These are phyloP conservation scores for Aspergillus persii DNA, from an alignment of 2,329 filamentous ascomycete genomes.

Conservation along the genomic window DNA sequence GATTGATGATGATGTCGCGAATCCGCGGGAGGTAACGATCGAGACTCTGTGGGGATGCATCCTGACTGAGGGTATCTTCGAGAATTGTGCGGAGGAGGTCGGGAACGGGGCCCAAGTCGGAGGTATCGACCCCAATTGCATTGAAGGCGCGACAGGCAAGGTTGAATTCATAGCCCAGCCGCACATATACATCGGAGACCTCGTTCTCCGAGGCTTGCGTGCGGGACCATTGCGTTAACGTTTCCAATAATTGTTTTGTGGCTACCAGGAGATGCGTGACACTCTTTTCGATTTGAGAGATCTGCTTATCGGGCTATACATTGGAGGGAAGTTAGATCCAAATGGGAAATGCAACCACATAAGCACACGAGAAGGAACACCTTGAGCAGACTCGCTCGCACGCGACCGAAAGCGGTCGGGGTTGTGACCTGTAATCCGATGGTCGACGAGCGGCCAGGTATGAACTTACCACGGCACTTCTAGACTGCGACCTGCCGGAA, in stretches of 20 bases:
- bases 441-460: not conserved
- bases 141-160: slow-evolving; percentile 96
- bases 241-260: slow-evolving; percentile 96
- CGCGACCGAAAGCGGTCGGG: slow-evolving; percentile 4
- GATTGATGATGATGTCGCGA: slow-evolving; percentile 96
- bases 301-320: slow-evolving; percentile 65
- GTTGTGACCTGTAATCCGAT: not conserved
- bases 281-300: slow-evolving; percentile 98
- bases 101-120: slow-evolving; percentile 90
- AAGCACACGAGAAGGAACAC: slow-evolving; percentile 6
- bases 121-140: slow-evolving; percentile 93
- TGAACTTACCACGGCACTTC: slow-evolving; percentile 59
- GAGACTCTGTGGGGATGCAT: slow-evolving; percentile 88
- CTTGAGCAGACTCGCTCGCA: slow-evolving; percentile 1
- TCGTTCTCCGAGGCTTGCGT: slow-evolving; percentile 87
- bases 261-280: slow-evolving; percentile 96
- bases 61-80: slow-evolving; percentile 93
- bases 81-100: slow-evolving; percentile 86
- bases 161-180: slow-evolving; percentile 98
- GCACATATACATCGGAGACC: slow-evolving; percentile 97
- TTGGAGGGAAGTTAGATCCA: not conserved
- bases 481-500: slow-evolving; percentile 61
- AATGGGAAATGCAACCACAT: slow-evolving; percentile 4
- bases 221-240: slow-evolving; percentile 95
- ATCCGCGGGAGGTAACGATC: slow-evolving; percentile 93